Percentiles rank a stretch among this genome's conserved stretches.
Conservation (phyloP, 805 yeast genomes). For the Metschnikowia orientalis region DNA sequence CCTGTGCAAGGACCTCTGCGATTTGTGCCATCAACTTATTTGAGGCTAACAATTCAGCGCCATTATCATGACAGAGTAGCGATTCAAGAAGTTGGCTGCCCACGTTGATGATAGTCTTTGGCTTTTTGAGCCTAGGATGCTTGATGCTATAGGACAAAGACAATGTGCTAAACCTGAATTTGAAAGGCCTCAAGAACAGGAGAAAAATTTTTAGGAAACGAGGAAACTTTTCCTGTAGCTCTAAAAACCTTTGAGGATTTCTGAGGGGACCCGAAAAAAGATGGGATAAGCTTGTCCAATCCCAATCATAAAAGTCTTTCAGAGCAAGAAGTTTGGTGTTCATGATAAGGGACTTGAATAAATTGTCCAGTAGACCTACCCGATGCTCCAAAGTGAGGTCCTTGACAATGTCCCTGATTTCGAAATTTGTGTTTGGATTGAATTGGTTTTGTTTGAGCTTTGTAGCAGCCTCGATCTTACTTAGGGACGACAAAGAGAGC, state of each 20-base stretch:
- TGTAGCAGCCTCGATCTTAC: conserved; percentile 15
- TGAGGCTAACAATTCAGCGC: conserved; percentile 59
- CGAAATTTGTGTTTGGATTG: conserved; percentile 1
- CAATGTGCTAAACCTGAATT: conserved; percentile 59
- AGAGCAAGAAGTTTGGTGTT: conserved; percentile 72
- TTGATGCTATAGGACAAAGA: conserved; percentile 12
- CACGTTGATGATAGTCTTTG: conserved; percentile 57
- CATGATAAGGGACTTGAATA: conserved; percentile 59
- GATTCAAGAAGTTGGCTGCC: conserved; percentile 74
- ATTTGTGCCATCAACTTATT: conserved; percentile 83
- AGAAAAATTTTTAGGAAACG: conserved; percentile 80
- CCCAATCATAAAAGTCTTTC: conserved; percentile 81
- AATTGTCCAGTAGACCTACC: conserved; percentile 51
- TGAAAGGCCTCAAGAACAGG: conserved; percentile 89
- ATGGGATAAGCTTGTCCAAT: conserved; percentile 70
- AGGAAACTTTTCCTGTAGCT: conserved; percentile 64
- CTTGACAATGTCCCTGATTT: conserved; percentile 21
- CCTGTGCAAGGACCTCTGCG: conserved; percentile 82
- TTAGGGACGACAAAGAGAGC: conserved; percentile 12
- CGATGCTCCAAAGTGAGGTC: conserved; percentile 21
- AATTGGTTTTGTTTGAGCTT: conserved; percentile 4
- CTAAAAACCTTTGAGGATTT: conserved; percentile 70
- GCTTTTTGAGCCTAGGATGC: conserved; percentile 33
- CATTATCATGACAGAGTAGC: conserved; percentile 58
- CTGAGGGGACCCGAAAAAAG: conserved; percentile 82